Conservation (phyloP, 78 protist species). For the Anaeramoeba ignava region DNA sequence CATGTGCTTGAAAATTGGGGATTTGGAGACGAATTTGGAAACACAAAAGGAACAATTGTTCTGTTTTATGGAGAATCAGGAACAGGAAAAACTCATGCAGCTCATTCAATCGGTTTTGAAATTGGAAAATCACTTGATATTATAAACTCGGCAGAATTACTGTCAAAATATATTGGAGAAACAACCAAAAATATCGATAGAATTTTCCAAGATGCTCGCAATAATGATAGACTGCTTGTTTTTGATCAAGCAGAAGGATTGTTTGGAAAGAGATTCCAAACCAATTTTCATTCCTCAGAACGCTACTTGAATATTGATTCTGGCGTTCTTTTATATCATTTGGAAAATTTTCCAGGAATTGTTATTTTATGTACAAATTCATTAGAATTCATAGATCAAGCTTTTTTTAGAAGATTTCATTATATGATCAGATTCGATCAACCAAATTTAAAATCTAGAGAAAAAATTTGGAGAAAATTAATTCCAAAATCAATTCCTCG, state of each 20-base stretch:
- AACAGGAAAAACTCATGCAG: constrained; percentile 40
- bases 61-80: constrained; percentile 48
- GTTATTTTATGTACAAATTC: no score
- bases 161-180: constrained; percentile 25
- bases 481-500: not conserved
- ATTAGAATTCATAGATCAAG: no score
- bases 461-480: no score
- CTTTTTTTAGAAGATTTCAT: no score
- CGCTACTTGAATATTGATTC: constrained; percentile 12
- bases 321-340: constrained; percentile 26
- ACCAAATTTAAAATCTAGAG: no score
- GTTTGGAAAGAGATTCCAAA: constrained; percentile 8
- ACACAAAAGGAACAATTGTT: constrained; percentile 18
- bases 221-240: constrained; percentile 30
- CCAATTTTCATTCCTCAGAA: not conserved
- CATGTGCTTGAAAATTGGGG: constrained; percentile 48
- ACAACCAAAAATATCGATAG: constrained; percentile 23
- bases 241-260: constrained; percentile 36
- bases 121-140: constrained; percentile 26
- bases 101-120: constrained; percentile 39
- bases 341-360: constrained; percentile 32
- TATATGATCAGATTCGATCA: no score
- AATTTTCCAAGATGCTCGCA: constrained; percentile 27
- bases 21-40: constrained; percentile 17
- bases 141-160: constrained; percentile 19